Percentiles rank a stretch among this genome's conserved stretches.
Evolutionary conservation across 148 eudicot genomes (phyloP).

Genomic region (Fagopyrum esculentum): DNA sequence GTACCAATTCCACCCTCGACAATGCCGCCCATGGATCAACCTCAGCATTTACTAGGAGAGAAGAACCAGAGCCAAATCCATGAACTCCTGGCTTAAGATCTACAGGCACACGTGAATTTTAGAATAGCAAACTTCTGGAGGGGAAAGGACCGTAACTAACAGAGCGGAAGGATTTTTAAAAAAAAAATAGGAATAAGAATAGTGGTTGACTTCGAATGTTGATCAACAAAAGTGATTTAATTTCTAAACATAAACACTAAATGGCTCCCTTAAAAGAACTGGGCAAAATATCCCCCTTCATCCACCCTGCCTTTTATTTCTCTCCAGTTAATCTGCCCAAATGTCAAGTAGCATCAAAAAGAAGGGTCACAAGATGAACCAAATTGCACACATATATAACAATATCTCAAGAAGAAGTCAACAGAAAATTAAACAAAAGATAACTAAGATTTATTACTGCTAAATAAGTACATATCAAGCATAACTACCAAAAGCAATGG

Average conservation of each 20-base stretch:
- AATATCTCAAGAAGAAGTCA: not conserved
- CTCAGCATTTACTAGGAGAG: constrained; percentile 78
- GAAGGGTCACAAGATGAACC: not conserved
- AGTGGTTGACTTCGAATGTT: not conserved
- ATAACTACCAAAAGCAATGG: not conserved
- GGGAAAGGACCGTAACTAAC: not conserved
- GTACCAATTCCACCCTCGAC: constrained; percentile 65
- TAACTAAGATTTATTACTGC: not conserved
- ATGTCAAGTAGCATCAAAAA: not conserved
- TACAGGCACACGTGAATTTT: constrained; percentile 1
- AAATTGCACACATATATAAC: not conserved
- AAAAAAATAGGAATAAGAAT: not conserved
- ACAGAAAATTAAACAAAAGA: not conserved
- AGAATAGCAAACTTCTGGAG: constrained; percentile 7
- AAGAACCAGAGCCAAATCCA: constrained; percentile 61
- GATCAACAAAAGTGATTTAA: not conserved
- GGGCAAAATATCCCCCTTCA: not conserved
- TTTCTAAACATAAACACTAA: not conserved
- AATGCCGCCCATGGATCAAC: constrained; percentile 97
- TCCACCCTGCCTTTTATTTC: not conserved
- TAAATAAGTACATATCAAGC: not conserved
- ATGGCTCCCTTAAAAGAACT: not conserved
- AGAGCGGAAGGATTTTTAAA: not conserved
- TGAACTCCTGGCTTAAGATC: constrained; percentile 39
- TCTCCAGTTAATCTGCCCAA: not conserved